Base-by-base conservation (phyloP, 805 yeast genomes). In the Yamadazyma scolyti region DNA sequence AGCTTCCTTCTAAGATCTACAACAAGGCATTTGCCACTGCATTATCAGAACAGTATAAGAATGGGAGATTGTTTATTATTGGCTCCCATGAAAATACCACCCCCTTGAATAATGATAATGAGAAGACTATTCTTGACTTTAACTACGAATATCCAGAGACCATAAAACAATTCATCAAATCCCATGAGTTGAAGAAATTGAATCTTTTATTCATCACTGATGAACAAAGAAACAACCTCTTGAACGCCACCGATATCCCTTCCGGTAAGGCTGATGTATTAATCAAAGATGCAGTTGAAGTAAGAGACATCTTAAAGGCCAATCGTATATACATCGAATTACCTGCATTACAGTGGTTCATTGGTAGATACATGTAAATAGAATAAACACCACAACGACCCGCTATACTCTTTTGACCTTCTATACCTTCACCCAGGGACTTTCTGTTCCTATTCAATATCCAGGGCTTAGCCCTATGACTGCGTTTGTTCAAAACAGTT, bases 291-390 rank as follows among this genome's bases (percentile, higher is more conserved):
- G 82, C 81, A 14, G 75, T 87, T 21, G 84, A 82, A 52, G 90
- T 89, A 12, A 77, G 89, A 58, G 95, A 88, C 53, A 48, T 89
- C 30, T 72, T 89, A 40, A 82, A 77, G 58, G 90, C 96, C 9
- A 74, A 82, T 47, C 73, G 86, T 43, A 65, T 88, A 36, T 75
- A 76, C 45, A 73, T 88, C 37, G 96, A 87, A 57, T 62, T 74
- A 44, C 64, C 65, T 15, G 89, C 96, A 2, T 71, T 88, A 44
- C 75, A 79, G 50, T 79, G 77, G 68, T 63, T 65, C 33, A 66
- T 65, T 31, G 55, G 59, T 32, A 58, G 49, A 43, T 55, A 64
- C 45, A 40, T 40, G 44, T 40, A 40, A 37, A 40, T 40, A 40
- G 38, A 25, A n/a, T n/a, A n/a, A n/a, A n/a, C n/a, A n/a, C n/a